Evolutionary conservation across 345 rosid genomes (phyloP), one percentile per base, ranked within the genome.

Genomic region (Excoecaria agallocha): DNA sequence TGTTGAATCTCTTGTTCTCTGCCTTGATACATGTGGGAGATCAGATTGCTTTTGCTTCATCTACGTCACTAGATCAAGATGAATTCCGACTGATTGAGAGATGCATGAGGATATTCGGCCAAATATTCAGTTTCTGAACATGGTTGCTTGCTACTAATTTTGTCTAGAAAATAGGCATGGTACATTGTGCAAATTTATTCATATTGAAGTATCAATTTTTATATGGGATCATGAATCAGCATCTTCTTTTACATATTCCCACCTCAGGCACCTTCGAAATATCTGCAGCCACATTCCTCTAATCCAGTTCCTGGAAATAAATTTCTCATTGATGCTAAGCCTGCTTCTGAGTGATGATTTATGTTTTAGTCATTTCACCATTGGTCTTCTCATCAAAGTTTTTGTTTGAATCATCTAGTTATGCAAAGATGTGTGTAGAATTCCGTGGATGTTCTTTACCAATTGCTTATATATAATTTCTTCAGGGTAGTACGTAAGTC

Each of bases 311-410:
- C 10, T 19, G 68, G 68, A 64, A 17, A 8, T 64, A 17, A 16
- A 45, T 39, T n/a, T 12, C 25, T 39, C 24, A n/a, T 7, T 41
- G 48, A 39, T 17, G 68, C 68, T 41, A 45, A n/a, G 30, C 24
- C 24, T 20, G 22, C 41, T 64, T 43, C 22, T 39, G 68, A 46
- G 20, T 66, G 15, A 20, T 66, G 15, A 17, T 39, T 11, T 17
- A 39, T 17, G 49, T 38, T 63, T 41, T 63, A 39, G 9, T 39
- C 39, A 11, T 20, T 38, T 20, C 3, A 63, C 16, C 22, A 63
- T 63, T 63, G 68, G 39, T 63, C 22, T 41, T 63, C 68, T 63
- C 20, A 39, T 39, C 68, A 39, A 39, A 63, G 68, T 66, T 46
- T 46, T 37, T 52, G 61, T 54, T 22, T n/a, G 0, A 2, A 35